Percentiles rank a stretch among this genome's conserved stretches.
These are phyloP conservation scores for Scheffersomyces parashehatae DNA, from an alignment of 1,139 yeast species.

Conservation along the genomic window DNA sequence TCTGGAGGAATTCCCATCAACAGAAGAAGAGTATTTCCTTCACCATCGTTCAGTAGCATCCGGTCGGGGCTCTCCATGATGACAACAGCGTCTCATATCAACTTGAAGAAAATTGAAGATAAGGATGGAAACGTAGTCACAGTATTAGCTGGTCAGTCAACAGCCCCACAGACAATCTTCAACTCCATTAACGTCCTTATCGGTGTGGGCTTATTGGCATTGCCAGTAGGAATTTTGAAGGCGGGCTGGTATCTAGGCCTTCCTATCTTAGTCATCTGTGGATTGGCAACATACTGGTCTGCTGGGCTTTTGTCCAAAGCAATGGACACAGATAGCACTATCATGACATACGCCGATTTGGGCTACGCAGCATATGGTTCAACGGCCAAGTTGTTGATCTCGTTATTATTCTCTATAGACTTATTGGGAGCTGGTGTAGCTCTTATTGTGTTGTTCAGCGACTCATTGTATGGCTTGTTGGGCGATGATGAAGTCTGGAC, in stretches of 20 bases:
- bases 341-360: slow-evolving; percentile 87
- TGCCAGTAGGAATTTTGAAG: slow-evolving; percentile 47
- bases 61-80: slow-evolving; percentile 36
- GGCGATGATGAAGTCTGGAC: slow-evolving; percentile 45
- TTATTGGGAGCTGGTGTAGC: slow-evolving; percentile 60
- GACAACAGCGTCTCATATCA: slow-evolving; percentile 55
- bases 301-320: slow-evolving; percentile 42
- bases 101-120: slow-evolving; percentile 67
- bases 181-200: slow-evolving; percentile 50
- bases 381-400: slow-evolving; percentile 42
- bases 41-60: slow-evolving; percentile 40
- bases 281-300: slow-evolving; percentile 45
- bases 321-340: slow-evolving; percentile 71
- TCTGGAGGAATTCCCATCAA: slow-evolving; percentile 23
- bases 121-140: slow-evolving; percentile 74
- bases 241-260: slow-evolving; percentile 50
- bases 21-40: slow-evolving; percentile 20
- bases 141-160: slow-evolving; percentile 76
- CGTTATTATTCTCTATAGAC: slow-evolving; percentile 46
- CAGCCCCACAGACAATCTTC: slow-evolving; percentile 52
- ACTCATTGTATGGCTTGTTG: slow-evolving; percentile 46
- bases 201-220: slow-evolving; percentile 51
- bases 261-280: slow-evolving; percentile 40
- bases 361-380: slow-evolving; percentile 76
- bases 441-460: slow-evolving; percentile 55